Evolutionary conservation across 169 alveolate species (phyloP).

Genomic region (Miamiensis avidus): DNA sequence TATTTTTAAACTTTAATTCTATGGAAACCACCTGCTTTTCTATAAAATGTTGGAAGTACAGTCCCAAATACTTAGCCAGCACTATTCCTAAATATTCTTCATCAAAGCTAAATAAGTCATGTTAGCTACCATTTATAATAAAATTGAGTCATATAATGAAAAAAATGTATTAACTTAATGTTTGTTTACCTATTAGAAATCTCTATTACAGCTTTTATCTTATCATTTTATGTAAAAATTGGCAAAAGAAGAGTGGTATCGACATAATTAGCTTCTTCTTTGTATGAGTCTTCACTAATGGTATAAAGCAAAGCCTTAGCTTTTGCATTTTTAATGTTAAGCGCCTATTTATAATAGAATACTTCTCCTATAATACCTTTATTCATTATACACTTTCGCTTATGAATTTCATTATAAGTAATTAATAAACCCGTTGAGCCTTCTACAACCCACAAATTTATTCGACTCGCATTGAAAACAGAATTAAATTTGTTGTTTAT

Average conservation of each 20-base stretch:
- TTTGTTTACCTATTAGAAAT: conserved; percentile 14
- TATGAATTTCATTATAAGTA: conserved; percentile 26
- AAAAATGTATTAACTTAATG: too few relatives aligned
- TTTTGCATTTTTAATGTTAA: conserved; percentile 24
- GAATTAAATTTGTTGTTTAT: conserved; percentile 22
- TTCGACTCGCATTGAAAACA: conserved; percentile 27
- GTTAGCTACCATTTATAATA: too few relatives aligned
- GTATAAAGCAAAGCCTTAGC: conserved; percentile 33
- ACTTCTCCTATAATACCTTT: conserved; percentile 42
- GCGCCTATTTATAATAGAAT: conserved; percentile 25
- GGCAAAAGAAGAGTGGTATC: conserved; percentile 35
- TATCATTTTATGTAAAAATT: conserved; percentile 26
- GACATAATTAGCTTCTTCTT: conserved; percentile 35
- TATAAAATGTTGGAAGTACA: background rate
- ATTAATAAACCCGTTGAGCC: conserved; percentile 31
- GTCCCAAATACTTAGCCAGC: background rate
- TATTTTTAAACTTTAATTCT: conserved; percentile 18
- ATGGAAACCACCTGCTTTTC: background rate
- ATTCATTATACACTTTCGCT: conserved; percentile 27
- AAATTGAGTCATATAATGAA: too few relatives aligned
- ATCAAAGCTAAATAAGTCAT: conserved; percentile 42
- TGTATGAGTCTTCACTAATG: background rate
- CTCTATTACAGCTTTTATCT: conserved; percentile 39
- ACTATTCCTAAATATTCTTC: conserved; percentile 49
- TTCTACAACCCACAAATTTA: conserved; percentile 39